Base-by-base conservation (phyloP, 257 asterid species). In the Primulina huaijiensis region DNA sequence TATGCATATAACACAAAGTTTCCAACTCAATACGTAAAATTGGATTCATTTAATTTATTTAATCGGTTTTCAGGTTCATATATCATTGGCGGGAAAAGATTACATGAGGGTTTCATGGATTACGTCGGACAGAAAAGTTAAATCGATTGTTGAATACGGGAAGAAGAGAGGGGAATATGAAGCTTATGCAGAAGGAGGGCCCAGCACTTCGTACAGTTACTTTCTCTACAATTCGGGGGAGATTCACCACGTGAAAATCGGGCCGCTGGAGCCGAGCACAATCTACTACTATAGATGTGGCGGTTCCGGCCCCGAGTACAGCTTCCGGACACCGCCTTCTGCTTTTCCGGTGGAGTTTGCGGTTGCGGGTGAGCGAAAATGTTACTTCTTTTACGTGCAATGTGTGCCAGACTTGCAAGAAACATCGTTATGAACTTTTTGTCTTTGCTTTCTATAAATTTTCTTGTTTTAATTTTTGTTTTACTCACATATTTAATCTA, bases 171-270 rank as follows among this genome's bases (percentile, higher is more conserved):
- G 62, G 9, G 30, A 57, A 57, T 46, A 46, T 46, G 55, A 46
- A 14, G 55, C 55, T 0, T 46, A 1, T 5, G 75, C 87, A 46
- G 25, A 68, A 61, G 89, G 89, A 52, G 86, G 79, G 67, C 53
- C 6, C 53, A 79, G 75, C 72, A 82, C 77, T 53, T 69, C 75
- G 17, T 84, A 82, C 64, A 75, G 76, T 35, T 84, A 84, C 76
- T 27, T 79, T 33, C 65, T 84, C 6, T 84, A 84, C 29, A 72
- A 29, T n/a, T 84, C 89, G 6, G 89, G 89, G 37, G 73, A 35
- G 77, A 82, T 84, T 63, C 87, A 84, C 61, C 85, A 84, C 43
- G 69, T 82, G 37, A 83, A 79, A 21, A 82, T 84, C 38, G 89
- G 89, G 35, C 89, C 89, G 23, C 65, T 84, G 78, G 76, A 72